Conservation (phyloP, 2,329 filamentous ascomycete genomes). For the Pleomassaria siparia region DNA sequence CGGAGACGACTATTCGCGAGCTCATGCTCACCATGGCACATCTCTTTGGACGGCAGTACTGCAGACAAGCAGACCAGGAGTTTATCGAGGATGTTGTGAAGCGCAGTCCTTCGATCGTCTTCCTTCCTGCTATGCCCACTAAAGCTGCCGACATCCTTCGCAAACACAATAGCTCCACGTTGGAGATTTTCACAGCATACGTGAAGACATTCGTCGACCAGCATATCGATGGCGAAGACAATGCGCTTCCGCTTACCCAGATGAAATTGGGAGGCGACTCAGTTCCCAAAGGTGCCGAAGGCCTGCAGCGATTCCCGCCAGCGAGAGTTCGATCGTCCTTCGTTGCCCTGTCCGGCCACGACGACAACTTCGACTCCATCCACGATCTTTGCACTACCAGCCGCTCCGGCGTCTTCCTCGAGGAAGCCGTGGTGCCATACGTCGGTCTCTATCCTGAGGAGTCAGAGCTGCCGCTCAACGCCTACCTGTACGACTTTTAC, state of each 20-base stretch:
- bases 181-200: constrained; percentile 68
- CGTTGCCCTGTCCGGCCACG: constrained; percentile 68
- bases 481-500: constrained; percentile 75
- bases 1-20: constrained; percentile 55
- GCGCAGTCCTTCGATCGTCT: constrained; percentile 63
- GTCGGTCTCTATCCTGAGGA: constrained; percentile 63
- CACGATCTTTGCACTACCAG: constrained; percentile 67
- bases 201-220: constrained; percentile 69
- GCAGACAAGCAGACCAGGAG: constrained; percentile 50
- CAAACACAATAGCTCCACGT: constrained; percentile 65
- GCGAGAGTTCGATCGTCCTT: constrained; percentile 66
- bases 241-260: constrained; percentile 60
- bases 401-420: constrained; percentile 71
- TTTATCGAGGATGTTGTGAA: constrained; percentile 54
- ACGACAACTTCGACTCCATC: constrained; percentile 65
- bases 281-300: constrained; percentile 16
- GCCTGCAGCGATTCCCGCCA: constrained; percentile 34
- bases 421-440: constrained; percentile 71
- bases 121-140: constrained; percentile 64
- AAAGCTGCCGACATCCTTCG: constrained; percentile 59
- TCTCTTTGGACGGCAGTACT: constrained; percentile 65
- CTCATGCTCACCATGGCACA: constrained; percentile 71
- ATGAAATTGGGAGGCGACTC: constrained; percentile 46
- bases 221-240: constrained; percentile 58
- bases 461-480: constrained; percentile 58